Base-by-base conservation (phyloP, 768 basidiomycete species). In the Lyophyllum shimeji region DNA sequence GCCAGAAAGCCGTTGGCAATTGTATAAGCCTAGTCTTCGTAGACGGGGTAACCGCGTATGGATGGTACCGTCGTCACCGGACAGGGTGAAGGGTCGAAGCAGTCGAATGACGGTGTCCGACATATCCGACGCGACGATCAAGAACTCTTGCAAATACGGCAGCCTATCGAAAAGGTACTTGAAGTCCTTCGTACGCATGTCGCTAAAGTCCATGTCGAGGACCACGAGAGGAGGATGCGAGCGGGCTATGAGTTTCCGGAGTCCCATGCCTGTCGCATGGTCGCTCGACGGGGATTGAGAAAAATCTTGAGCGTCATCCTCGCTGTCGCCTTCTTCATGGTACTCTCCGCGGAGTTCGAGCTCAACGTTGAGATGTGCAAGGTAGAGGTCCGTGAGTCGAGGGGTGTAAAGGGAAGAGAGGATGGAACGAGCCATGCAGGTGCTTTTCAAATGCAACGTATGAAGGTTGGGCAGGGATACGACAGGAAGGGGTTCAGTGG, bases 121-220 rank as follows among this genome's bases (percentile, higher is more conserved):
- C 89, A 91, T 87, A 68, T 92, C 90, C 8, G 88, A 90, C 21
- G 86, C 89, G 53, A 86, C 83, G 61, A 92, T 90, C 46, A 79
- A 76, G 67, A 92, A 92, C 47, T 83, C 80, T 61, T 81, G 80
- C 46, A 92, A 71, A 31, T 67, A 56, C 0, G 67, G 65, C 12
- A 89, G 71, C 34, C 77, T 74, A 54, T 83, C 81, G 59, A 91
- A 91, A 46, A 84, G 73, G 72, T 83, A 89, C 27, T 63, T 66
- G 65, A 92, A 92, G 65, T 92, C 90, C 71, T 90, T 91, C 29
- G 89, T 91, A 44, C 89, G 85, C 83, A 90, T 85, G 70, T 91
- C 90, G 51, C 86, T 85, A 61, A 85, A 87, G 63, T 91, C 85
- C 89, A 92, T 91, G 65, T 86, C 81, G 21, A 91, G 79, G 29